A percentile compares a stretch with the other conserved stretches of the same genome.
Evolutionary conservation across 208 protist genomes (phyloP).

Genomic region (Phytomonas serpens): DNA sequence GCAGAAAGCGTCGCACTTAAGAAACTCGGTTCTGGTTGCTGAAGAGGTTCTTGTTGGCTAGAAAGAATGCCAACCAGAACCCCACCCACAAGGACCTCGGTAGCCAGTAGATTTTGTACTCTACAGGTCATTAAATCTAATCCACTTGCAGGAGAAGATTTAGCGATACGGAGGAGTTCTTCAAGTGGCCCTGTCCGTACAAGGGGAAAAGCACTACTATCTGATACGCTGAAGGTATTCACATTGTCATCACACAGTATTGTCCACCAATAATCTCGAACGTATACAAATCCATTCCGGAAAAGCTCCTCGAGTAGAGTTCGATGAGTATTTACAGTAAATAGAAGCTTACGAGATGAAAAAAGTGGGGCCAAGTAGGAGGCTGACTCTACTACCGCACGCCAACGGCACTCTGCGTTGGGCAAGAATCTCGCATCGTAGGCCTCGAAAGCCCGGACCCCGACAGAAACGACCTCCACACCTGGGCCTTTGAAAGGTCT

Average conservation of each 20-base stretch:
- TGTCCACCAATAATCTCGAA: constrained; percentile 58
- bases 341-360: constrained; percentile 45
- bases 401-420: constrained; percentile 69
- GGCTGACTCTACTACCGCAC: constrained; percentile 72
- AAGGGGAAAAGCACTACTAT: constrained; percentile 16
- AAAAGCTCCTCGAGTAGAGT: constrained; percentile 51
- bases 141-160: not conserved
- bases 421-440: constrained; percentile 74
- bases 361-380: constrained; percentile 56
- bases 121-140: not conserved
- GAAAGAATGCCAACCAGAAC: constrained; percentile 43
- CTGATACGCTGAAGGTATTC: constrained; percentile 12
- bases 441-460: constrained; percentile 75
- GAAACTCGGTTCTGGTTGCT: constrained; percentile 40
- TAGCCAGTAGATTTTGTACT: constrained; percentile 22
- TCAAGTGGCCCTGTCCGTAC: constrained; percentile 18
- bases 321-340: constrained; percentile 27
- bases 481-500: constrained; percentile 85
- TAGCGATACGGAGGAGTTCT: not conserved
- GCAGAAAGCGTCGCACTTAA: constrained; percentile 74
- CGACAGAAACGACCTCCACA: constrained; percentile 80
- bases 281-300: constrained; percentile 56
- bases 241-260: constrained; percentile 34
- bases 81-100: constrained; percentile 48
- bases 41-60: not conserved